A percentile compares a stretch with the other conserved stretches of the same genome.
Evolutionary conservation across 2,329 filamentous ascomycete genomes (phyloP).

Genomic region (Aspergillus puulaauensis): DNA sequence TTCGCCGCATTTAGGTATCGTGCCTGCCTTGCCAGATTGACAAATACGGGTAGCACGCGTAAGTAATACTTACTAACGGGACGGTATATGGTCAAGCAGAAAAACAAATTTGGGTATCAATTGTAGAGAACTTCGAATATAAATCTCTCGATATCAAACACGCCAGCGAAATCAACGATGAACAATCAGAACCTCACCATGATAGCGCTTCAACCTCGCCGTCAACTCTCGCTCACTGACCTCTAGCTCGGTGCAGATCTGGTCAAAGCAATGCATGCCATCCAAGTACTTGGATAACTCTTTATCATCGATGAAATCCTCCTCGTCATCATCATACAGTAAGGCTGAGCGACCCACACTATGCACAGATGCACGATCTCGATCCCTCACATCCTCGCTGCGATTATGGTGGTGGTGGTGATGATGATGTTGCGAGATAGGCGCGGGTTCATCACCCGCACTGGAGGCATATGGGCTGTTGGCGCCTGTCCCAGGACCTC

Average conservation of each 20-base stretch:
- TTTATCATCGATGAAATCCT: slow-evolving; percentile 36
- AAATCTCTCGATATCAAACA: not conserved
- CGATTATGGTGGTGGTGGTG: slow-evolving; percentile 8
- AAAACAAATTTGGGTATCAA: slow-evolving; percentile 13
- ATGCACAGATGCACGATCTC: slow-evolving; percentile 24
- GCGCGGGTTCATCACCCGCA: slow-evolving; percentile 20
- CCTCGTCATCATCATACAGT: slow-evolving; percentile 33
- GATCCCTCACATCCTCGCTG: slow-evolving; percentile 20
- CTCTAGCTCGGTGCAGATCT: slow-evolving; percentile 51
- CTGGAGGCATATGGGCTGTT: slow-evolving; percentile 32
- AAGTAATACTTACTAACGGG: no score
- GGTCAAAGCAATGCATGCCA: slow-evolving; percentile 51
- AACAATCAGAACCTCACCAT: slow-evolving; percentile 47
- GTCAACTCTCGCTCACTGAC: slow-evolving; percentile 49
- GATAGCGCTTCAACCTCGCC: slow-evolving; percentile 42
- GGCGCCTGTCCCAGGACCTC: slow-evolving; percentile 28
- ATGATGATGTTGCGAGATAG: slow-evolving; percentile 14
- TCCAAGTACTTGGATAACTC: slow-evolving; percentile 45
- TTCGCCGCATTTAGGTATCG: no score
- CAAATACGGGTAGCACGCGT: no score
- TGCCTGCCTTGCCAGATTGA: no score
- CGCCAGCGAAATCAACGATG: slow-evolving; percentile 38
- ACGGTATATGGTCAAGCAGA: not conserved
- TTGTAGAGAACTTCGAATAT: not conserved
- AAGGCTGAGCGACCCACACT: slow-evolving; percentile 24